These are phyloP conservation scores for Raffaelea albimanens DNA, from an alignment of 2,329 filamentous ascomycete genomes.

Conservation along the genomic window DNA sequence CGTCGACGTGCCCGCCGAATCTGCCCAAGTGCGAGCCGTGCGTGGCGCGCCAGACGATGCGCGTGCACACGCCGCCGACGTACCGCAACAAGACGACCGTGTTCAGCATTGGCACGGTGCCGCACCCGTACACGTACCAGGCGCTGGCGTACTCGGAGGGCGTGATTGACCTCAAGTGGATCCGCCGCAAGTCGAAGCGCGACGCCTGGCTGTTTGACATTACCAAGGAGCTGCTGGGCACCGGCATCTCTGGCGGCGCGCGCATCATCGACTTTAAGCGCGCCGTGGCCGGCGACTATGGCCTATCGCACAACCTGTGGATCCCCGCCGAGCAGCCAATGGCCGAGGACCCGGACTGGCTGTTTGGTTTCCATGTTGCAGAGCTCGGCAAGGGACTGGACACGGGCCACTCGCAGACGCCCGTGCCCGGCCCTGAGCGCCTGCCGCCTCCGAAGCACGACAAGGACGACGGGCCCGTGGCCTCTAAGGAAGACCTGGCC, in stretches of 20 bases:
- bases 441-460: constrained; percentile 40
- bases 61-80: constrained; percentile 53
- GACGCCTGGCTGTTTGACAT: constrained; percentile 70
- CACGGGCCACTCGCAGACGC: constrained; percentile 45
- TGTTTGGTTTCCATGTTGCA: constrained; percentile 78
- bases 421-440: constrained; percentile 48
- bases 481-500: constrained; percentile 40
- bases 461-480: constrained; percentile 37
- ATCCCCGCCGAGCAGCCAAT: constrained; percentile 59
- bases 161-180: constrained; percentile 51
- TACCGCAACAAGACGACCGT: constrained; percentile 63
- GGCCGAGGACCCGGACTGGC: constrained; percentile 73
- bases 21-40: constrained; percentile 65
- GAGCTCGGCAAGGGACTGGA: constrained; percentile 33
- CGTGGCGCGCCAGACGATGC: constrained; percentile 52
- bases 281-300: constrained; percentile 61
- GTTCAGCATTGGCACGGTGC: constrained; percentile 80
- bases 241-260: constrained; percentile 49
- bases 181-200: constrained; percentile 59
- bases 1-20: constrained; percentile 78
- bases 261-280: constrained; percentile 73
- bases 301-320: constrained; percentile 63
- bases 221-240: constrained; percentile 60
- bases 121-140: constrained; percentile 80
- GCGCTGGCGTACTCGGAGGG: constrained; percentile 55